phyloP scores from a whole-genome alignment of 139 green algal genomes.

The Micractinium conductrix region DNA sequence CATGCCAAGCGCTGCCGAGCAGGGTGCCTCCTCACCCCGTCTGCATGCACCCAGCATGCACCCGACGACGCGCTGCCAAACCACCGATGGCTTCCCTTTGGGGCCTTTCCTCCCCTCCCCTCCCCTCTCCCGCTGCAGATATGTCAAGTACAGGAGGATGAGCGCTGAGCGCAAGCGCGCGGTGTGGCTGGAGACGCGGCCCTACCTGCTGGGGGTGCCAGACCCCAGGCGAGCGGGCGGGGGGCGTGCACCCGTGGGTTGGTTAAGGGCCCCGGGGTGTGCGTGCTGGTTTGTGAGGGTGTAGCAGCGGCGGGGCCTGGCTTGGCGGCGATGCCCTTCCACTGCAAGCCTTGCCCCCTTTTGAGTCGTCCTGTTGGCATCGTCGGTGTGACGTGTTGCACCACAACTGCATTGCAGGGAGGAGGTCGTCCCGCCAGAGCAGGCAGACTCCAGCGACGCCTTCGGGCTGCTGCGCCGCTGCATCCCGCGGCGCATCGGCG shows the following conservation, averaged over 20 bases:
- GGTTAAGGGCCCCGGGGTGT: too few relatives aligned
- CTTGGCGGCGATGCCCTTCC: not conserved
- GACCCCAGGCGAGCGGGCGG: too few relatives aligned
- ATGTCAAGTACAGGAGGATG: not conserved
- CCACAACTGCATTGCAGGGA: slow-evolving; percentile 27
- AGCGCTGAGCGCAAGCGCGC: not conserved
- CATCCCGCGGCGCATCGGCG: slow-evolving; percentile 42
- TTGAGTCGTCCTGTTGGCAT: not conserved
- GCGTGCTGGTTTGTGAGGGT: not conserved
- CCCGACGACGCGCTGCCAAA: too few relatives aligned
- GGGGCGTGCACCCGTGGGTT: too few relatives aligned
- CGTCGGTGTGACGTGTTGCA: not conserved
- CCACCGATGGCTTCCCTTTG: too few relatives aligned
- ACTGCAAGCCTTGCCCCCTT: not conserved
- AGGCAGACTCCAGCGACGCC: slow-evolving; percentile 13
- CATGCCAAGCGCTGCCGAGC: too few relatives aligned
- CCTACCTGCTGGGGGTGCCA: slow-evolving; percentile 51
- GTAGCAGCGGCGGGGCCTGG: not conserved
- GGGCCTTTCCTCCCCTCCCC: too few relatives aligned
- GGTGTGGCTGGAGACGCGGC: slow-evolving; percentile 37
- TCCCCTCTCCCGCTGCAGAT: too few relatives aligned
- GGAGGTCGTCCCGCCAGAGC: slow-evolving; percentile 40
- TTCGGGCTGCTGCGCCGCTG: slow-evolving; percentile 50
- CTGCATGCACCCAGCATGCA: too few relatives aligned
- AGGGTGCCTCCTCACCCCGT: too few relatives aligned